Conservation (phyloP, 345 rosid genomes). For the Turnera subulata region DNA sequence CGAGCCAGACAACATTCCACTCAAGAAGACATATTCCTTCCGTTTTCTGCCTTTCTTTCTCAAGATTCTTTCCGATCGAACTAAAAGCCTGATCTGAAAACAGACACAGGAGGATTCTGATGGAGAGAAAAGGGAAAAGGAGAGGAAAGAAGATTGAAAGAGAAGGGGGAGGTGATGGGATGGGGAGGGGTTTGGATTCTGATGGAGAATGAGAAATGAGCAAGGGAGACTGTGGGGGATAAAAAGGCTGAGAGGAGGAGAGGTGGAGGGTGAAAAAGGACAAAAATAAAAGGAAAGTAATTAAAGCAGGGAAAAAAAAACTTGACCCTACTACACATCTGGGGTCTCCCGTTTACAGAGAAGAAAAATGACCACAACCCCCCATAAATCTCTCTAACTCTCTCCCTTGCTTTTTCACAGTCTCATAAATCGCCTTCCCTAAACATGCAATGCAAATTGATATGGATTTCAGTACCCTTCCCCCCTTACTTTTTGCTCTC, state of each 20-base stretch:
- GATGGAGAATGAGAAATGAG: constrained; percentile 29
- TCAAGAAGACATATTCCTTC: constrained; percentile 59
- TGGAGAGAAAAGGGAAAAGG: not conserved
- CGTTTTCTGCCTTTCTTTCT: constrained; percentile 1
- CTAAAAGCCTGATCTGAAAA: not conserved
- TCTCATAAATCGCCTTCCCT: constrained; percentile 2
- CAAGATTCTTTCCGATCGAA: constrained; percentile 7
- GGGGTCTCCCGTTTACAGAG: constrained; percentile 3
- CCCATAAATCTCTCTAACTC: too few relatives aligned
- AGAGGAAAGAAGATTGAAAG: not conserved
- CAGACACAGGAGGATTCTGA: not conserved
- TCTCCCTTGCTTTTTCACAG: constrained; percentile 11
- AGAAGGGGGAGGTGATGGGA: not conserved
- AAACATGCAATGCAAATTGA: constrained; percentile 13
- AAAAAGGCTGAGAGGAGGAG: constrained; percentile 20
- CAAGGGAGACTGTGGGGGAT: constrained; percentile 22
- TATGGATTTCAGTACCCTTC: constrained; percentile 7
- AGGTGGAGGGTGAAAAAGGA: constrained; percentile 29
- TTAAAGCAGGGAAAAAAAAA: constrained; percentile 38
- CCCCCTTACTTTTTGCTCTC: not conserved
- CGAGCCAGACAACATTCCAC: constrained; percentile 99
- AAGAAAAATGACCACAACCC: constrained; percentile 20
- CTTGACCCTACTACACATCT: constrained; percentile 28
- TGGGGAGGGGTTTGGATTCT: too few relatives aligned
- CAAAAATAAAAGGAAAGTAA: constrained; percentile 38